Evolutionary conservation across 768 basidiomycete species (phyloP).

Genomic region (Suillus tomentosus): DNA sequence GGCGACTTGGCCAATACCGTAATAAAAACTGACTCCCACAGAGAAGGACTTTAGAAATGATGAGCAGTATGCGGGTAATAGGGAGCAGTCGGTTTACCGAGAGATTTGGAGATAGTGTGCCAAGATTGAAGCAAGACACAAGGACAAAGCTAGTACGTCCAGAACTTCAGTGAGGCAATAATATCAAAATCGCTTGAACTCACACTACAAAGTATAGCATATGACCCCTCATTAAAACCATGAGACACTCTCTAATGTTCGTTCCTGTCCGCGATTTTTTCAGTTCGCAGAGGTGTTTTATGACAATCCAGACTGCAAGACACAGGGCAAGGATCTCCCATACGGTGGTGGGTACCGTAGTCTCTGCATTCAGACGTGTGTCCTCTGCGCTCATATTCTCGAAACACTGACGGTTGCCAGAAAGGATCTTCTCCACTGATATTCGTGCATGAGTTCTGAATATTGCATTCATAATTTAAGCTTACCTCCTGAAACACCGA

Average conservation of each 20-base stretch:
- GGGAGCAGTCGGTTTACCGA: background rate
- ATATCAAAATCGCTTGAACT: background rate
- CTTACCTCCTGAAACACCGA: constrained; percentile 1
- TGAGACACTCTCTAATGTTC: background rate
- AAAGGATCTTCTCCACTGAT: background rate
- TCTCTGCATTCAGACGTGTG: background rate
- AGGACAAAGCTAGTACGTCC: background rate
- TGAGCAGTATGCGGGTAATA: background rate
- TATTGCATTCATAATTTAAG: background rate
- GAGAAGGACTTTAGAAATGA: background rate
- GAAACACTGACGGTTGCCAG: background rate
- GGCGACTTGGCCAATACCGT: background rate
- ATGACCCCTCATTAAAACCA: background rate
- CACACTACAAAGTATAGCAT: background rate
- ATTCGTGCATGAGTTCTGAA: background rate
- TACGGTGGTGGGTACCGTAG: background rate
- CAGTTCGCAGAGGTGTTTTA: background rate
- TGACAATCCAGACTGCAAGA: background rate
- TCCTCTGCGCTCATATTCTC: background rate
- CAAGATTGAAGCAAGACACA: background rate
- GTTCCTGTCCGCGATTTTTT: background rate
- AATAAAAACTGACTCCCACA: background rate
- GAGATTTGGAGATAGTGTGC: background rate
- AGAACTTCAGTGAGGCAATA: background rate
- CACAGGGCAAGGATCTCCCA: background rate